Evolutionary conservation across 495 filamentous ascomycete genomes (phyloP).

Genomic region (Neurospora sp.): DNA sequence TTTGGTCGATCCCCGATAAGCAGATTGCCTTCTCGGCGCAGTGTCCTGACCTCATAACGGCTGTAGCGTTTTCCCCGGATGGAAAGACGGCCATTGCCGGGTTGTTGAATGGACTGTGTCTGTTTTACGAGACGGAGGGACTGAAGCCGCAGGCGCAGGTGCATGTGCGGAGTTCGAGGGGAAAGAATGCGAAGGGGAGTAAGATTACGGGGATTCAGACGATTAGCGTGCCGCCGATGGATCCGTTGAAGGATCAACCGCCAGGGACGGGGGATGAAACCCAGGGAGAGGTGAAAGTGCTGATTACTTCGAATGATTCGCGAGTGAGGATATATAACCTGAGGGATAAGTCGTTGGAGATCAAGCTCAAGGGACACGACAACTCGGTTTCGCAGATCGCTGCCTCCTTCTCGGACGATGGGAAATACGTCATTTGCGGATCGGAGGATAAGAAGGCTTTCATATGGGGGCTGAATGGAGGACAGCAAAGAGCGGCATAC

Average conservation of each 20-base stretch:
- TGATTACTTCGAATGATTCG: slow-evolving; percentile 94
- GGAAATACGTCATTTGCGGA: slow-evolving; percentile 79
- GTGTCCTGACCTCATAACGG: slow-evolving; percentile 81
- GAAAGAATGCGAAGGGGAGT: slow-evolving; percentile 89
- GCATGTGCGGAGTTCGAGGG: slow-evolving; percentile 80
- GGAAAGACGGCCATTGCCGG: slow-evolving; percentile 85
- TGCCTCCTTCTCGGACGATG: slow-evolving; percentile 81
- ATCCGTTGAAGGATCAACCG: background rate
- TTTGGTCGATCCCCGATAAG: slow-evolving; percentile 98
- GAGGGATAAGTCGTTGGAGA: slow-evolving; percentile 68
- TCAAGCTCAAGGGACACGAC: slow-evolving; percentile 88
- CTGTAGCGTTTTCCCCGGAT: slow-evolving; percentile 88
- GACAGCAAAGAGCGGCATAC: slow-evolving; percentile 32
- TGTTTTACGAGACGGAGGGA: slow-evolving; percentile 93
- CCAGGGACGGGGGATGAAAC: background rate
- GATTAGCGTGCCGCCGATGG: slow-evolving; percentile 42
- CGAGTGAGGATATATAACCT: slow-evolving; percentile 86
- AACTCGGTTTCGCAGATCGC: slow-evolving; percentile 89
- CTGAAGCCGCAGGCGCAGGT: slow-evolving; percentile 75
- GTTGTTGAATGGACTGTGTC: slow-evolving; percentile 72
- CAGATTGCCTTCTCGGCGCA: slow-evolving; percentile 78
- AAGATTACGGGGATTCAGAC: slow-evolving; percentile 95
- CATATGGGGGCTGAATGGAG: slow-evolving; percentile 64
- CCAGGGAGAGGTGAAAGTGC: slow-evolving; percentile 66
- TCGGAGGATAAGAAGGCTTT: slow-evolving; percentile 86